A percentile compares a stretch with the other conserved stretches of the same genome.
phyloP scores from a whole-genome alignment of 495 filamentous ascomycete species.

The Daldinia concentrica region DNA sequence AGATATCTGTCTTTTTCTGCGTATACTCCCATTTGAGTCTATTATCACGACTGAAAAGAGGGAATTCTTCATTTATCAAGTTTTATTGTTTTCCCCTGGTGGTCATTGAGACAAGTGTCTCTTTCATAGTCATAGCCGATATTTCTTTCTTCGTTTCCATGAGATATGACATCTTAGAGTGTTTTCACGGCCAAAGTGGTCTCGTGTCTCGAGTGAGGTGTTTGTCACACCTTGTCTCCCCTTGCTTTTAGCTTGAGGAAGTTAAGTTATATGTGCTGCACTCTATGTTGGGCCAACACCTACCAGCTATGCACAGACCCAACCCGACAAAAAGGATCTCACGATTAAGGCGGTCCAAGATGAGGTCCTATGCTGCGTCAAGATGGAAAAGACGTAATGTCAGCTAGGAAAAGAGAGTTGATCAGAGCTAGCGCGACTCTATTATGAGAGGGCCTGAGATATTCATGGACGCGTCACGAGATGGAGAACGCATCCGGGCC shows the following conservation, averaged over 20 bases:
- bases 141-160: constrained; percentile 2
- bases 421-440: constrained; percentile 8
- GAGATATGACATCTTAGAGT: constrained; percentile 5
- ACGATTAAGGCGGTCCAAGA: constrained; percentile 5
- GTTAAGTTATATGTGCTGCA: not conserved
- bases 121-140: constrained; percentile 12
- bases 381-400: constrained; percentile 10
- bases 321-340: not conserved
- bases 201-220: constrained; percentile 31
- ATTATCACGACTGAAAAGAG: constrained; percentile 4
- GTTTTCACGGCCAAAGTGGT: constrained; percentile 4
- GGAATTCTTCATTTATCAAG: not conserved
- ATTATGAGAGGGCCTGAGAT: constrained; percentile 5
- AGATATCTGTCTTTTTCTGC: not conserved
- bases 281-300: constrained; percentile 13
- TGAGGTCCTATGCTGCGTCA: constrained; percentile 5
- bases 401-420: constrained; percentile 14
- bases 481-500: not conserved
- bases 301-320: not conserved
- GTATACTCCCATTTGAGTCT: constrained; percentile 6
- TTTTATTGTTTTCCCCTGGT: not conserved
- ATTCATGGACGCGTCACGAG: constrained; percentile 7
- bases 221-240: constrained; percentile 8
- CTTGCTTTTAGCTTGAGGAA: constrained; percentile 2
- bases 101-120: constrained; percentile 32